Evolutionary conservation across 495 filamentous ascomycete genomes (phyloP).

Genomic region (Astrothelium subdiscretum): DNA sequence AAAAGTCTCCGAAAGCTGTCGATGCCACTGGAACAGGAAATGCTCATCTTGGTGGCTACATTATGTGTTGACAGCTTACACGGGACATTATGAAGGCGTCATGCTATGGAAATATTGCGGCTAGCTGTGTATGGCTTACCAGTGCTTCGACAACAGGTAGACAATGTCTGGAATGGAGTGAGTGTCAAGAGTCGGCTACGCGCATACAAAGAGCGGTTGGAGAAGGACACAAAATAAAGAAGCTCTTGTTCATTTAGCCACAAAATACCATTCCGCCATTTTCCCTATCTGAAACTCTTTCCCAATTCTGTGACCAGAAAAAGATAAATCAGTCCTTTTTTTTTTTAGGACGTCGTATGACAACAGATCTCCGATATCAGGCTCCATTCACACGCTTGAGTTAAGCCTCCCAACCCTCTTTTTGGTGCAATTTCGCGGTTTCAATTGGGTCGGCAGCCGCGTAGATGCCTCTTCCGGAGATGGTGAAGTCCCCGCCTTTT

Average conservation of each 20-base stretch:
- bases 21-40: conserved; percentile 3
- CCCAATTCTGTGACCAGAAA: not conserved
- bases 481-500: too few relatives aligned
- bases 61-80: not conserved
- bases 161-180: not conserved
- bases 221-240: not conserved
- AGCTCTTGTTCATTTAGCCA: not conserved
- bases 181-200: not conserved
- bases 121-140: not conserved
- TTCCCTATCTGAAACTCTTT: not conserved
- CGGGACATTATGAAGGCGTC: not conserved
- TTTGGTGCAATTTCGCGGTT: too few relatives aligned
- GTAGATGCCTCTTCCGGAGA: too few relatives aligned
- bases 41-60: not conserved
- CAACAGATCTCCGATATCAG: too few relatives aligned
- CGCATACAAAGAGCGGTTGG: not conserved
- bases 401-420: too few relatives aligned
- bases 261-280: not conserved
- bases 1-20: not conserved
- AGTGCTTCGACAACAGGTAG: not conserved
- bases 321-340: too few relatives aligned
- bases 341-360: too few relatives aligned
- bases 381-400: too few relatives aligned
- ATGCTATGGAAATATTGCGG: not conserved
- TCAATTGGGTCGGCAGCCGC: too few relatives aligned